These are phyloP conservation scores for Taiozyma sp. DNA, from an alignment of 1,139 yeast species.

Conservation along the genomic window DNA sequence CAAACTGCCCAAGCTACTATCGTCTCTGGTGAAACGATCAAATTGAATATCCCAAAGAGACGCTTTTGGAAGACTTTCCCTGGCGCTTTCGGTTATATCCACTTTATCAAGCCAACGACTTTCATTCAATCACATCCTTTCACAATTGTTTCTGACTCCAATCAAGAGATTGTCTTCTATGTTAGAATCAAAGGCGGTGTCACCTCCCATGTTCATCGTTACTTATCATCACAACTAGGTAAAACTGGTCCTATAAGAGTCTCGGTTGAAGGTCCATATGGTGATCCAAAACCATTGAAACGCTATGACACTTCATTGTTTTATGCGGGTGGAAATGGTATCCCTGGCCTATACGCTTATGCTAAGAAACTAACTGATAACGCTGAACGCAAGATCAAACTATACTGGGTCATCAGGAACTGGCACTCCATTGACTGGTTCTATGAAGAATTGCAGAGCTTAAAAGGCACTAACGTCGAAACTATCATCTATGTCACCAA, in stretches of 20 bases:
- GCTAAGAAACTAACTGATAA: slow-evolving; percentile 1
- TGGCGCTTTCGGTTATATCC: slow-evolving; percentile 32
- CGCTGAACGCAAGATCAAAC: slow-evolving; percentile 26
- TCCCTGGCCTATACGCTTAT: slow-evolving; percentile 46
- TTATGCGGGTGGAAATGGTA: slow-evolving; percentile 68
- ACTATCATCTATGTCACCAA: slow-evolving; percentile 35
- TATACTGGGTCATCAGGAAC: slow-evolving; percentile 47
- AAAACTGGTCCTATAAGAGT: slow-evolving; percentile 26
- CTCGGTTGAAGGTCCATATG: slow-evolving; percentile 57
- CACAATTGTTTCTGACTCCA: slow-evolving; percentile 31
- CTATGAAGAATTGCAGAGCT: slow-evolving; percentile 35
- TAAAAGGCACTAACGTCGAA: slow-evolving; percentile 31
- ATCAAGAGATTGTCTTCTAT: slow-evolving; percentile 34
- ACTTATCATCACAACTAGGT: slow-evolving; percentile 17
- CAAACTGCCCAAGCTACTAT: slow-evolving; percentile 39
- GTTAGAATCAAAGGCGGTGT: slow-evolving; percentile 46
- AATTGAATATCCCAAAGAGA: slow-evolving; percentile 26
- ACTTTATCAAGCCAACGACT: slow-evolving; percentile 36
- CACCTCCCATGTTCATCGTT: slow-evolving; percentile 33
- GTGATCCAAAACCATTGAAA: slow-evolving; percentile 45
- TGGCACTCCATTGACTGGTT: slow-evolving; percentile 49
- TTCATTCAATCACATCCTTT: slow-evolving; percentile 58
- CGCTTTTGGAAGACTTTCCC: slow-evolving; percentile 27
- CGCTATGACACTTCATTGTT: slow-evolving; percentile 49
- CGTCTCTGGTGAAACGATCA: slow-evolving; percentile 41